Base-by-base conservation (phyloP, 1,139 yeast species). In the Saccharomyces hybrid region DNA sequence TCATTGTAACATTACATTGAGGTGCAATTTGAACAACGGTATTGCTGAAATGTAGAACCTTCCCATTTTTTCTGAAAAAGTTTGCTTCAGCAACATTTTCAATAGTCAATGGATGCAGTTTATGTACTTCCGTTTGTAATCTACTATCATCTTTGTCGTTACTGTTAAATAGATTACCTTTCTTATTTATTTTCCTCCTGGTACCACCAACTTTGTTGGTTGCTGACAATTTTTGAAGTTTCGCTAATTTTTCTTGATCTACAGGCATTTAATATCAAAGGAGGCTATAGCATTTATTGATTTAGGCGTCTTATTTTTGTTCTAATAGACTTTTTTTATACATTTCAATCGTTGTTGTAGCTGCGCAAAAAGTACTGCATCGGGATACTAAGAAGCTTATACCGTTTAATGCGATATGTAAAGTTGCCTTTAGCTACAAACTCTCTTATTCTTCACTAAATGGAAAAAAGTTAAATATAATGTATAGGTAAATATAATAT, bases 61-160 rank as follows among this genome's bases (percentile, higher is more conserved):
- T 86, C 71, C 98, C 98, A 74, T 91, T 96, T 63, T 88, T 96
- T 76, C 80, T 88, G 86, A 93, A 91, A 81, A 93, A 88, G 83
- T 91, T 93, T 72, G 96, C 99, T 80, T 91, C 97, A 73, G 90
- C 96, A 68, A 93, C 86, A 68, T 87, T 89, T 65, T 86, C 93
- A 68, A 93, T 79, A 68, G 90, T 87, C 75, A 87, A 89, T 64
- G 95, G 95, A 76, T 88, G 86, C 74, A 93, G 80, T 78, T 91
- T 91, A 73, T 86, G 88, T 76, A 93, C 81, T 68, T 95, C 84
- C 66, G 86, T 89, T 78, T 90, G 95, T 76, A 93, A 82, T 77
- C 89, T 89, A 76, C 90, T 81, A 80, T 90, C 95, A 69, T 88
- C 96, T 80, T 78, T 74, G 72, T 76, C 74, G 71, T 79, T 62